Evolutionary conservation across 2,329 filamentous ascomycete species (phyloP).

Genomic region (Exophiala oligosperma): DNA sequence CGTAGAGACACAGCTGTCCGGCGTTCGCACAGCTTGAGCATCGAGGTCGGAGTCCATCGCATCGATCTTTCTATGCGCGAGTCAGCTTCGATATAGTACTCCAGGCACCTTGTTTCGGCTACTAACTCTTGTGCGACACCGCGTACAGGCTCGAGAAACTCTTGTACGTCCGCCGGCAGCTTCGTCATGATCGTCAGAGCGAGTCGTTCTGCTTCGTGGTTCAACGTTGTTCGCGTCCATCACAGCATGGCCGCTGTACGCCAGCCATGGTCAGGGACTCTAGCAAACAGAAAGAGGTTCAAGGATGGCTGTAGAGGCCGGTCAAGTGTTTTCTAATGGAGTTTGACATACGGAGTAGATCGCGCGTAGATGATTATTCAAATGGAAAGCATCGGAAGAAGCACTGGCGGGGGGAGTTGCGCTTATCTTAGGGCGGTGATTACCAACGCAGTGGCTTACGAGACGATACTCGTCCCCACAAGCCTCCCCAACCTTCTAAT

Average conservation of each 20-base stretch:
- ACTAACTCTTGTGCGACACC: conserved; percentile 38
- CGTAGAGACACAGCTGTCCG: conserved; percentile 44
- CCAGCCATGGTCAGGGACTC: conserved; percentile 14
- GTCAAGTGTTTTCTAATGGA: too few species aligned
- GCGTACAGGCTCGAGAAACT: conserved; percentile 47
- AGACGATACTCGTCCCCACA: too few species aligned
- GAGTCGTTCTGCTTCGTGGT: conserved; percentile 13
- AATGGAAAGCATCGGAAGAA: too few species aligned
- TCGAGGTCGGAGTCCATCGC: conserved; percentile 44
- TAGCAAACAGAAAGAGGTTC: too few species aligned
- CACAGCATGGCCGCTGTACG: conserved; percentile 7
- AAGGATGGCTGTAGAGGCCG: too few species aligned
- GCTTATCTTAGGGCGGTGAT: too few species aligned
- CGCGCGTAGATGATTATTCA: too few species aligned
- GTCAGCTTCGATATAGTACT: neutral
- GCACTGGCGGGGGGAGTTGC: neutral
- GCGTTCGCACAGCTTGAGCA: conserved; percentile 44
- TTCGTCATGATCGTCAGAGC: conserved; percentile 41
- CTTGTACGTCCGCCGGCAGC: conserved; percentile 43
- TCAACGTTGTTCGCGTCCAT: conserved; percentile 18
- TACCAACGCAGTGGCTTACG: too few species aligned
- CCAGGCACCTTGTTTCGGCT: neutral
- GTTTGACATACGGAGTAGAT: too few species aligned
- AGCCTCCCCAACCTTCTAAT: too few species aligned
- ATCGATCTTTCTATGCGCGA: conserved; percentile 35